phyloP scores from a whole-genome alignment of 148 eudicot genomes.

The Drosera capensis region DNA sequence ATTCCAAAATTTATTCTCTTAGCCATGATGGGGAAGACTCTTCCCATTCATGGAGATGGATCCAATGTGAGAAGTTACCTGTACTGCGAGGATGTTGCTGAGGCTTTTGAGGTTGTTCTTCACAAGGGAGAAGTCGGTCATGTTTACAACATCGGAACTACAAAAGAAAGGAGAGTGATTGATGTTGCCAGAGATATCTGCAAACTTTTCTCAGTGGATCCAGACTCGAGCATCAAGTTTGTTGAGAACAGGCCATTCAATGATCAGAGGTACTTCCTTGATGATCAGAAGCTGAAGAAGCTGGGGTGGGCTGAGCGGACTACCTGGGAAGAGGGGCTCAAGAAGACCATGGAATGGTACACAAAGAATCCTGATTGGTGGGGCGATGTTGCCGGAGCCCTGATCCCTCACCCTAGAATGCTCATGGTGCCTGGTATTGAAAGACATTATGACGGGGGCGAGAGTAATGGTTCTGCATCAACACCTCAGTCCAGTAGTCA shows the following conservation, averaged over 20 bases:
- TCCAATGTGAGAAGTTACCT: conserved; percentile 56
- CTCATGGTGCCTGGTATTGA: conserved; percentile 37
- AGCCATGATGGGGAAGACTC: conserved; percentile 44
- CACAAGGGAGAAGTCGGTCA: conserved; percentile 69
- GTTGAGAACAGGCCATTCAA: conserved; percentile 62
- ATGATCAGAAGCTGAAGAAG: conserved; percentile 47
- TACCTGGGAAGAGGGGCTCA: conserved; percentile 49
- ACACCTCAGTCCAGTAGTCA: conserved; percentile 6
- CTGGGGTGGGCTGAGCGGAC: conserved; percentile 60
- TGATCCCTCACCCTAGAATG: conserved; percentile 43
- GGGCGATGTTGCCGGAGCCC: too few relatives aligned
- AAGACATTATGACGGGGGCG: conserved; percentile 20
- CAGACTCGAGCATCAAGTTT: conserved; percentile 36
- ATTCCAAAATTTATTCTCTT: conserved; percentile 51
- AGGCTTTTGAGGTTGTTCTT: conserved; percentile 59
- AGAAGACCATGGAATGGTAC: conserved; percentile 60
- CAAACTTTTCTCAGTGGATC: conserved; percentile 33
- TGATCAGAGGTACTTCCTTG: conserved; percentile 62
- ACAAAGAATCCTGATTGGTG: conserved; percentile 29
- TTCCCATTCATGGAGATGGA: conserved; percentile 60
- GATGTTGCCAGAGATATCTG: conserved; percentile 58
- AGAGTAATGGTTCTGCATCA: conserved; percentile 11
- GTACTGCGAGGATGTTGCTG: conserved; percentile 64
- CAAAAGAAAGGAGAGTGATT: conserved; percentile 42
- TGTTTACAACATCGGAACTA: conserved; percentile 51